phyloP scores from a whole-genome alignment of 768 basidiomycete species.

The Boletellus sp. region DNA sequence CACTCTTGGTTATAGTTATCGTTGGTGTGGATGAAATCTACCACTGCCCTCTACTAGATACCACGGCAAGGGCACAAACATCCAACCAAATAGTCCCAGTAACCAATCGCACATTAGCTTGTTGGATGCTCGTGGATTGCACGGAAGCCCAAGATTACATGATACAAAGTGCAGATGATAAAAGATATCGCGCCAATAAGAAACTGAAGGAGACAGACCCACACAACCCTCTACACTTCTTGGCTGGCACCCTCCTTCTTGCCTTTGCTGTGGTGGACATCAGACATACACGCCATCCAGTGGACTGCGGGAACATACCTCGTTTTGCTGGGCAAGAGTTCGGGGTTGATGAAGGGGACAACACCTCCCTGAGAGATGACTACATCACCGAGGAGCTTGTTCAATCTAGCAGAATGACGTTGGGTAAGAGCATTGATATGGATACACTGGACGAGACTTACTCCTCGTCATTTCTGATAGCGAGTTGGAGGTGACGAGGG shows the following conservation, averaged over 20 bases:
- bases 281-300: background rate
- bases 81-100: too few species aligned
- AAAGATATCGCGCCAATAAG: constrained; percentile 23
- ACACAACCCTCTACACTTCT: constrained; percentile 23
- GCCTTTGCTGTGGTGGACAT: constrained; percentile 27
- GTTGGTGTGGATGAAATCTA: background rate
- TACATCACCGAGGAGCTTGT: constrained; percentile 79
- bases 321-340: constrained; percentile 31
- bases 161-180: constrained; percentile 31
- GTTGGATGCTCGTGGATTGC: constrained; percentile 15
- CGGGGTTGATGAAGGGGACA: constrained; percentile 62
- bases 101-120: background rate
- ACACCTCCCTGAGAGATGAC: constrained; percentile 92
- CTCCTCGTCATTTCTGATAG: constrained; percentile 91
- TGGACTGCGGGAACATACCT: constrained; percentile 16
- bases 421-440: background rate
- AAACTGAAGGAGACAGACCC: constrained; percentile 1
- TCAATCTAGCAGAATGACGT: constrained; percentile 42
- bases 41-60: too few species aligned
- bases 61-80: too few species aligned
- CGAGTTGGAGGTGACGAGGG: constrained; percentile 87
- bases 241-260: constrained; percentile 34
- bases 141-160: constrained; percentile 20
- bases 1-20: background rate
- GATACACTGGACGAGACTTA: constrained; percentile 27